Conservation (phyloP, 2,329 filamentous ascomycete species). For the Talaromyces islandicus region DNA sequence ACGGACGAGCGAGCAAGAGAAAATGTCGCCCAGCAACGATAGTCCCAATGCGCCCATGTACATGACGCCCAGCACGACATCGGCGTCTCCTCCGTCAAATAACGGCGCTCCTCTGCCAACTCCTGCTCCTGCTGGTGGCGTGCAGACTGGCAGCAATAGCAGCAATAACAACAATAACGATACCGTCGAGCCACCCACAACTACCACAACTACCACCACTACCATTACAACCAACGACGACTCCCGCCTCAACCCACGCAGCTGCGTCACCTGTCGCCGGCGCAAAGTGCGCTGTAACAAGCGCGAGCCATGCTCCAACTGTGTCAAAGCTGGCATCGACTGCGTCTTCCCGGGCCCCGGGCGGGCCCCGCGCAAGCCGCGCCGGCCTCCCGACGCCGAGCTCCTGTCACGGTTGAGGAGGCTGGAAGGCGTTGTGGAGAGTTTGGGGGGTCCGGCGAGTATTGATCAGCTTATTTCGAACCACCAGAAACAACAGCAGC, state of each 20-base stretch:
- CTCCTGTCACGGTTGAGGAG: slow-evolving; percentile 52
- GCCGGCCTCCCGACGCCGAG: slow-evolving; percentile 55
- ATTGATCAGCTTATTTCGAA: slow-evolving; percentile 16
- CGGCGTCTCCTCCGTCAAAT: neutral
- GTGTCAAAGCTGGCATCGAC: slow-evolving; percentile 46
- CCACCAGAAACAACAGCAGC: neutral
- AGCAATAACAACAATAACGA: neutral
- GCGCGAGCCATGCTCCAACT: slow-evolving; percentile 43
- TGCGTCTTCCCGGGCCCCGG: slow-evolving; percentile 59
- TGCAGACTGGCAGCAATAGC: neutral
- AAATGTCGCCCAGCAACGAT: slow-evolving; percentile 2
- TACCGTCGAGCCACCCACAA: neutral
- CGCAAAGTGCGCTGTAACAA: slow-evolving; percentile 47
- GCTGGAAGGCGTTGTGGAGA: slow-evolving; percentile 57
- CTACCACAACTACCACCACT: neutral
- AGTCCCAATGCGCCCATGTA: neutral
- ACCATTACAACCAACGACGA: neutral
- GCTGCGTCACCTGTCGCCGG: slow-evolving; percentile 43
- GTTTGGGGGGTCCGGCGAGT: slow-evolving; percentile 44
- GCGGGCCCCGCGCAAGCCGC: slow-evolving; percentile 53
- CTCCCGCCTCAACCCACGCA: slow-evolving; percentile 29
- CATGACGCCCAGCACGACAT: neutral
- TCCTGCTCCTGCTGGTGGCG: neutral
- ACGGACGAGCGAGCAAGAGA: neutral
- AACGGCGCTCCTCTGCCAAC: neutral